phyloP scores from a whole-genome alignment of 2,329 filamentous ascomycete genomes.

The Orbilia javanica region DNA sequence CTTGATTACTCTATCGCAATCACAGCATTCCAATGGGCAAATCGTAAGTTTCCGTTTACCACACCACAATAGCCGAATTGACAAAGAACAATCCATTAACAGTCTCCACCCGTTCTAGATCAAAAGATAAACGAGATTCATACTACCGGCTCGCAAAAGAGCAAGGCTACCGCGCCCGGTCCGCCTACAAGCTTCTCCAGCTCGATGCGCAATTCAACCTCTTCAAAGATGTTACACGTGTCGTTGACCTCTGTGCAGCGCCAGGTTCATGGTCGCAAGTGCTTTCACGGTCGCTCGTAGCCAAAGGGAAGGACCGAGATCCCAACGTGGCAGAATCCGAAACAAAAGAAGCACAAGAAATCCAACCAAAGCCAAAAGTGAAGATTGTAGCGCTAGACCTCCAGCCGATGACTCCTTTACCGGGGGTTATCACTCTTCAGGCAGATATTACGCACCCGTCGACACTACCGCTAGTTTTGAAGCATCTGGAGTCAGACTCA shows the following conservation, averaged over 20 bases:
- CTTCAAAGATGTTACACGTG: conserved; percentile 86
- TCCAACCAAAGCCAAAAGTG: conserved; percentile 67
- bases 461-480: conserved; percentile 88
- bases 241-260: conserved; percentile 95
- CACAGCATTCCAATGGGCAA: conserved; percentile 46
- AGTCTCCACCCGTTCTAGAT: conserved; percentile 10
- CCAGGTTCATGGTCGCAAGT: conserved; percentile 98
- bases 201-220: conserved; percentile 96
- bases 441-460: conserved; percentile 98
- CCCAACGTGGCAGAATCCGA: conserved; percentile 64
- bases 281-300: conserved; percentile 87
- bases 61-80: not conserved
- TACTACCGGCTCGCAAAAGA: conserved; percentile 99
- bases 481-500: conserved; percentile 81
- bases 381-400: conserved; percentile 96
- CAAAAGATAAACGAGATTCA: conserved; percentile 95
- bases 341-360: conserved; percentile 68
- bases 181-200: conserved; percentile 96
- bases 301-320: conserved; percentile 62
- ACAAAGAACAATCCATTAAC: conserved; percentile 1
- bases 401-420: conserved; percentile 92
- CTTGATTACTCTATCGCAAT: conserved; percentile 1
- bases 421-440: conserved; percentile 90
- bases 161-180: conserved; percentile 96
- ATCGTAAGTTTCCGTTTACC: conserved; percentile 40